Evolutionary conservation across 768 basidiomycete species (phyloP), one percentile per base, ranked within the genome.

Genomic region (Russula brevipes): DNA sequence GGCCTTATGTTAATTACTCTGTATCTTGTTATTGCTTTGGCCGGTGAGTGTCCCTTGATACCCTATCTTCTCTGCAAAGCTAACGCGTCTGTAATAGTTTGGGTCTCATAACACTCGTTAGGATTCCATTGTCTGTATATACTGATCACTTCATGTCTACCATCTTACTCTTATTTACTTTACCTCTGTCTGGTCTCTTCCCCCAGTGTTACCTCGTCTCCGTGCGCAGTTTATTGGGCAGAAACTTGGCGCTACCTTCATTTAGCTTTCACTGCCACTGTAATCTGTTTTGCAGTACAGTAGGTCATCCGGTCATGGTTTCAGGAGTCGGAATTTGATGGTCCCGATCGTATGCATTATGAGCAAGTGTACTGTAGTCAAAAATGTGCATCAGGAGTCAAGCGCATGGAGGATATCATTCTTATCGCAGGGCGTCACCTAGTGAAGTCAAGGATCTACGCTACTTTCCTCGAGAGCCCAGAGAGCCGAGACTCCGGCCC

Each of bases 1-100:
- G 94, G 94, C 39, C 72, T 92, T 47, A 89, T 94, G 90, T 61
- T 79, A 55, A 75, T 84, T 59, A 80, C 87, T 0, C 77, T 94
- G 19, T 94, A 94, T 72, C 73, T 88, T 47, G 88, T 94, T 69
- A 88, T 93, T 69, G 87, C 86, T 16, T 80, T 94, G 44, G 85
- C 89, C 38, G 91, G 88, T 90, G 73, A 63, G 87, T 77, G 31
- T 54, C 54, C 17, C 35, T 61, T 59, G 50, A 38, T 50, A 9
- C 24, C 45, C 47, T 35, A 7, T 39, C 16, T 35, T 53, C 4
- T 7, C 45, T 5, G 16, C 38, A n/a, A n/a, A 53, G 24, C 62
- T 66, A 41, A 61, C 54, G 17, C 61, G 14, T 11, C 38, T 38
- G 38, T 17, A 55, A n/a, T 59, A 77, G 78, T 79, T 71, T 80